Percentiles rank a stretch among this genome's conserved stretches.
Conservation (phyloP, 805 yeast genomes). For the Saccharomycopsis malanga region DNA sequence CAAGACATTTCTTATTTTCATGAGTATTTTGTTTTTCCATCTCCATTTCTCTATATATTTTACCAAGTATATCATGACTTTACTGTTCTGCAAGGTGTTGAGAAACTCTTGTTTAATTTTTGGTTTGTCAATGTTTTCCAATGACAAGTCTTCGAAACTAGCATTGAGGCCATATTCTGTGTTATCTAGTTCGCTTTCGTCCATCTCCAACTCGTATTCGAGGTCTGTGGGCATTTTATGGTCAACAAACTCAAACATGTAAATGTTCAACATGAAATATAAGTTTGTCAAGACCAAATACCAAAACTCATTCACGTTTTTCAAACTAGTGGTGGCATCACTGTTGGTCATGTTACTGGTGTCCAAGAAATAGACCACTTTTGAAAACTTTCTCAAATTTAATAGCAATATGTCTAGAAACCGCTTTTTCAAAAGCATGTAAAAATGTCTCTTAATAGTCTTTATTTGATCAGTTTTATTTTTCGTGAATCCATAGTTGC, state of each 20-base stretch:
- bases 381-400: slow-evolving; percentile 15
- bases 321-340: slow-evolving; percentile 1
- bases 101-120: slow-evolving; percentile 7
- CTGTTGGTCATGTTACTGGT: neutral
- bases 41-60: slow-evolving; percentile 60
- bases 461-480: slow-evolving; percentile 3
- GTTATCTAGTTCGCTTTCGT: neutral
- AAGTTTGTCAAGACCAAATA: slow-evolving; percentile 15
- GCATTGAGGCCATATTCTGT: neutral
- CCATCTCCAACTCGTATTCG: neutral
- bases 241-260: slow-evolving; percentile 11
- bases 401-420: slow-evolving; percentile 9
- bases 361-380: slow-evolving; percentile 12
- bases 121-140: neutral
- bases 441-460: slow-evolving; percentile 5
- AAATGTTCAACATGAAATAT: slow-evolving; percentile 14
- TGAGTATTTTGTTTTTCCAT: slow-evolving; percentile 39
- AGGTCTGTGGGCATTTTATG: neutral
- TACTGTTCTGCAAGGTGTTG: slow-evolving; percentile 27
- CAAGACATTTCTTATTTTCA: slow-evolving; percentile 52
- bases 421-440: slow-evolving; percentile 7
- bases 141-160: neutral
- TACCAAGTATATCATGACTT: slow-evolving; percentile 40
- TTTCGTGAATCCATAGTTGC: slow-evolving; percentile 15
- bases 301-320: slow-evolving; percentile 16